Percentiles rank a stretch among this genome's conserved stretches.
phyloP scores from a whole-genome alignment of 1,139 yeast species.

The Magnusiomyces suaveolens region DNA sequence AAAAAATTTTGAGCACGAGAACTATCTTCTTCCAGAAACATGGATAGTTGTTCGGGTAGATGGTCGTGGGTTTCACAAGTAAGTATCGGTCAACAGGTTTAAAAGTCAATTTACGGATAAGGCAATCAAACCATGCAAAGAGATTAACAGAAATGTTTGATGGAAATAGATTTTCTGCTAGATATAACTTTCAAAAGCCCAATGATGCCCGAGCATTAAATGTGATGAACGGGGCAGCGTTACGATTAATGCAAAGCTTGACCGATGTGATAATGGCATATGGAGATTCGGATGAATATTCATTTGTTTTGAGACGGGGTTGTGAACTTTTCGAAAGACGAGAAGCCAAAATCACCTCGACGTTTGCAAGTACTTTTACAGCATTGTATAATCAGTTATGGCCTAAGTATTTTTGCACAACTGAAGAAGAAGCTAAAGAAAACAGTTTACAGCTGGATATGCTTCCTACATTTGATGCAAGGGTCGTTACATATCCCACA shows the following conservation, averaged over 20 bases:
- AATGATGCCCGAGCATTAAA: constrained; percentile 68
- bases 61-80: constrained; percentile 85
- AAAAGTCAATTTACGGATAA: too few relatives aligned
- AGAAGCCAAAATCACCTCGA: constrained; percentile 65
- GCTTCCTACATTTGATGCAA: constrained; percentile 81
- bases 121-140: too few relatives aligned
- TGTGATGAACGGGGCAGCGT: constrained; percentile 77
- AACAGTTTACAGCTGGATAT: constrained; percentile 32
- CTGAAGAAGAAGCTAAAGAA: constrained; percentile 21
- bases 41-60: constrained; percentile 80
- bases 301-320: constrained; percentile 56
- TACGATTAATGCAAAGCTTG: constrained; percentile 47
- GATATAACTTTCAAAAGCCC: constrained; percentile 73
- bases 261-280: constrained; percentile 74
- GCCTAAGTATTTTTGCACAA: constrained; percentile 40
- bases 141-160: too few relatives aligned
- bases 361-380: constrained; percentile 75
- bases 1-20: constrained; percentile 66
- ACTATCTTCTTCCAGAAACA: constrained; percentile 64
- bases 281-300: constrained; percentile 94
- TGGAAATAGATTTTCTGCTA: constrained; percentile 48
- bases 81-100: constrained; percentile 3
- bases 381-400: constrained; percentile 64
- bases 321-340: constrained; percentile 72
- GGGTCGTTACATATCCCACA: constrained; percentile 82